Evolutionary conservation across 805 yeast genomes (phyloP), one percentile per base, ranked within the genome.

Genomic region (Cyberlindnera lachancei): DNA sequence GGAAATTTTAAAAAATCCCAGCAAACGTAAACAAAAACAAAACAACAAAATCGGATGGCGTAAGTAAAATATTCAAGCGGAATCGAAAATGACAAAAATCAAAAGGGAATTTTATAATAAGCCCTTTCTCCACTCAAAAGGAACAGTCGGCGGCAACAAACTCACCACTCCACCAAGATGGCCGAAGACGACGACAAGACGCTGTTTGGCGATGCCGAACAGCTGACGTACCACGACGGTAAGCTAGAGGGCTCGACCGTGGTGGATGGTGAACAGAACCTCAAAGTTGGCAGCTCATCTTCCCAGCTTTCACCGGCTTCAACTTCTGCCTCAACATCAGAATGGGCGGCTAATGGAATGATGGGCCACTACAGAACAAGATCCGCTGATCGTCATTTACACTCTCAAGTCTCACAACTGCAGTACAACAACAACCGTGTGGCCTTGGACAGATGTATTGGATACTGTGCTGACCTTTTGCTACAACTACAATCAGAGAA

Each of bases 361-460:
- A 11, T 27, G 5, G 24, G 23, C 9, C 52, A 51, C 27, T 28
- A 25, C 18, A 39, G 51, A 36, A 47, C 53, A 4, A 33, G 41
- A 15, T 55, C 58, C 7, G 52, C 55, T 19, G 58, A 55, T 27
- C 48, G 42, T 15, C 55, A 64, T n/a, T 47, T 66, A 38, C 61
- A 66, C 28, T 63, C 79, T 2, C 79, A 86, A 32, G 53, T 80
- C 20, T 74, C 77, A 37, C 95, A 88, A 50, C 58, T 80, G 35
- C 81, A 74, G 39, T 90, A 82, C 53, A 85, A 85, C 50, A 77
- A 79, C 45, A 78, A 79, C 59, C 70, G 81, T 34, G 61, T 74
- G 0, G 68, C 79, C 1, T 61, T 88, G 34, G 79, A 75, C 37
- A 62, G 82, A 31, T 66, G 79, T 2, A 77, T 82, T 35, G 59